phyloP scores from a whole-genome alignment of 352 stramenopile genomes.

The Pythium phragmitis region DNA sequence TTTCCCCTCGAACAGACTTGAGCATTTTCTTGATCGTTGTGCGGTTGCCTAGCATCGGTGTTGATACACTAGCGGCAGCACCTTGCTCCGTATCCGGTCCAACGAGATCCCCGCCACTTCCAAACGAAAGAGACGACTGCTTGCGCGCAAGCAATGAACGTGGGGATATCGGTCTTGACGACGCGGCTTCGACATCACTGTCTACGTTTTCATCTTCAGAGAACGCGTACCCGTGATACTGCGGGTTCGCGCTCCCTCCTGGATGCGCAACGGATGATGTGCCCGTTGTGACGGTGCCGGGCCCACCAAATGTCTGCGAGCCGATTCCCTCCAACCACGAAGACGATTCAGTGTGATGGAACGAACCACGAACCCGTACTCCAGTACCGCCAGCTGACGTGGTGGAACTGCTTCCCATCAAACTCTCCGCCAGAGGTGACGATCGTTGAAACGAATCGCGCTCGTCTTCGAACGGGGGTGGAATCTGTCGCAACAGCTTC shows the following conservation, averaged over 20 bases:
- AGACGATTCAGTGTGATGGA: conserved; percentile 32
- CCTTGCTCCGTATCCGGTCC: not conserved
- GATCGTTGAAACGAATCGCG: conserved; percentile 58
- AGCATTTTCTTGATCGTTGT: conserved; percentile 68
- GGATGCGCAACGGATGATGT: not conserved
- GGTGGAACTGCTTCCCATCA: conserved; percentile 39
- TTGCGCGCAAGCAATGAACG: not conserved
- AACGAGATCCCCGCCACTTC: not conserved
- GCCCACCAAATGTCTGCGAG: not conserved
- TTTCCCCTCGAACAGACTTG: conserved; percentile 68
- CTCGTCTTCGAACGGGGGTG: conserved; percentile 40
- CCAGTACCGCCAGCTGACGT: conserved; percentile 26
- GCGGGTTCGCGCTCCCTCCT: conserved; percentile 8
- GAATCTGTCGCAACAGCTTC: conserved; percentile 46
- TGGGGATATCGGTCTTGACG: conserved; percentile 15
- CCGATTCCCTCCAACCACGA: conserved; percentile 14
- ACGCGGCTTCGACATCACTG: conserved; percentile 55
- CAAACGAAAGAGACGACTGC: conserved; percentile 21
- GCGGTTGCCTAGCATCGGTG: conserved; percentile 13
- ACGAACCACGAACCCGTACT: conserved; percentile 60
- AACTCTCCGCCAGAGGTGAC: conserved; percentile 52
- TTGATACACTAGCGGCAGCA: not conserved
- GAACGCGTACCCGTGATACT: conserved; percentile 81
- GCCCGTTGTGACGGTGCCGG: not conserved
- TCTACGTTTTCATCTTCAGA: conserved; percentile 77